Evolutionary conservation across 495 filamentous ascomycete genomes (phyloP).

Genomic region (Xylaria venustula): DNA sequence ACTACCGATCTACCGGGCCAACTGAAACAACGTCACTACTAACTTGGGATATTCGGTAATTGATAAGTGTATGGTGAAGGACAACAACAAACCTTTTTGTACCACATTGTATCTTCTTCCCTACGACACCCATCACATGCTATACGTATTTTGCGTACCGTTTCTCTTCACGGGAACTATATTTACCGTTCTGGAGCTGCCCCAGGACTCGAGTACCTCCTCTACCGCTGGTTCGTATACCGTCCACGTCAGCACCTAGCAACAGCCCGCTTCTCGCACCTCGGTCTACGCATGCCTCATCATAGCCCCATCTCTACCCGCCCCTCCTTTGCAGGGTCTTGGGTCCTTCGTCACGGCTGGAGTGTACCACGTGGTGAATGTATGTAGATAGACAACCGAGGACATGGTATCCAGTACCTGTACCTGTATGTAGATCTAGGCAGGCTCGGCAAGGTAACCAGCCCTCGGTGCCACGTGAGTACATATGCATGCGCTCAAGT

Average conservation of each 20-base stretch:
- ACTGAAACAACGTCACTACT: too few relatives aligned
- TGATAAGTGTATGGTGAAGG: not conserved
- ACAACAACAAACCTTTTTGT: not conserved
- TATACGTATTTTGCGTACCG: too few relatives aligned
- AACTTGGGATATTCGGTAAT: too few relatives aligned
- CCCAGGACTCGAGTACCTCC: too few relatives aligned
- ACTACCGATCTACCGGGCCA: too few relatives aligned
- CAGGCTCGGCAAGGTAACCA: not conserved
- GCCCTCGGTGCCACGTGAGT: not conserved
- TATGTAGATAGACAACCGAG: too few relatives aligned
- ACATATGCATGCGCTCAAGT: not conserved
- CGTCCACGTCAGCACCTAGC: too few relatives aligned
- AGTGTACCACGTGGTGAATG: not conserved
- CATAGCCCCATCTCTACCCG: not conserved
- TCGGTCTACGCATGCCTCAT: too few relatives aligned
- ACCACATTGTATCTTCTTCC: not conserved
- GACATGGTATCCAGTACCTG: too few relatives aligned
- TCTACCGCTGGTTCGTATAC: too few relatives aligned
- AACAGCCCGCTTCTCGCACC: too few relatives aligned
- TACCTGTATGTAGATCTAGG: not conserved
- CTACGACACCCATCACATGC: not conserved
- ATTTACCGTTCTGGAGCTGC: not conserved
- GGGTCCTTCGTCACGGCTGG: not conserved
- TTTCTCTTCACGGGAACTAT: not conserved
- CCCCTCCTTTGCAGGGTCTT: not conserved